phyloP scores from a whole-genome alignment of 306 rosid genomes.

The Psophocarpus tetragonolobus region DNA sequence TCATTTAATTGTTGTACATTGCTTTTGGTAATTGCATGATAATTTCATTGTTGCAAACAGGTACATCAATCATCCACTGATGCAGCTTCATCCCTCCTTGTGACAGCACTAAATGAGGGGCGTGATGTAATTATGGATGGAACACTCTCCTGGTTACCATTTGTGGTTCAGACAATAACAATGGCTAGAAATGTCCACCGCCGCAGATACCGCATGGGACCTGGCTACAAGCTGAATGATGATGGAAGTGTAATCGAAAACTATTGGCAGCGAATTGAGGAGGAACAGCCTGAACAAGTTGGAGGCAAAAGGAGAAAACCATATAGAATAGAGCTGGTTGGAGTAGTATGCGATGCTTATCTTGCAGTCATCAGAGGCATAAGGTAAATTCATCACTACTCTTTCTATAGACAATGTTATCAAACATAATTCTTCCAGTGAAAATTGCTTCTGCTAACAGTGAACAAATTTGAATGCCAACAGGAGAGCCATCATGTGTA shows the following conservation, averaged over 20 bases:
- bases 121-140: conserved; percentile 97
- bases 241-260: conserved; percentile 74
- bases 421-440: neutral
- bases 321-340: conserved; percentile 93
- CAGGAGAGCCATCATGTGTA: conserved; percentile 89
- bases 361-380: conserved; percentile 87
- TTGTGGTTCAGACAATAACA: conserved; percentile 93
- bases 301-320: conserved; percentile 85
- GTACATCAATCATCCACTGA: conserved; percentile 97
- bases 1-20: neutral
- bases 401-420: neutral
- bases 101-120: conserved; percentile 93
- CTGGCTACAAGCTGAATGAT: conserved; percentile 62
- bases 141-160: conserved; percentile 93
- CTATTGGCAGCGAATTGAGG: conserved; percentile 79
- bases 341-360: conserved; percentile 94
- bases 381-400: conserved; percentile 49
- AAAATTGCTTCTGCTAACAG: conserved; percentile 2
- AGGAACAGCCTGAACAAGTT: conserved; percentile 65
- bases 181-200: conserved; percentile 96
- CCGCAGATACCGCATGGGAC: conserved; percentile 90
- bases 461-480: conserved; percentile 31
- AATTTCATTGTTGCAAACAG: conserved; percentile 46
- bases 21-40: neutral
- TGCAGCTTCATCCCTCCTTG: conserved; percentile 93